phyloP scores from a whole-genome alignment of 108 stramenopile genomes.

The Skeletonema marinoi region DNA sequence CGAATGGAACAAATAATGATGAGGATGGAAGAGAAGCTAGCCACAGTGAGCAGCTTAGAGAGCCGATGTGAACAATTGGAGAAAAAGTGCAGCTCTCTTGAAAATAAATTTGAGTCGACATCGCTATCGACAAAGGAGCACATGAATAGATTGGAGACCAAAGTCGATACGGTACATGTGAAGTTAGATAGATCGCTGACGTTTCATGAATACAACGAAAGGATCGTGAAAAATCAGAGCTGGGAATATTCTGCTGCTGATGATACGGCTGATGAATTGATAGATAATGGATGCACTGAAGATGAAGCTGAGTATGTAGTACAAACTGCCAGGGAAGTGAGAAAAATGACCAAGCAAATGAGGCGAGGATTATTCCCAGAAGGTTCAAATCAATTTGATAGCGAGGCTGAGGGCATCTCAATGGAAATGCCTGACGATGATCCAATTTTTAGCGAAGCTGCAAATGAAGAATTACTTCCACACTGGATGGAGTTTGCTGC shows the following conservation, averaged over 20 bases:
- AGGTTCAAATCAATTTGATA: neutral
- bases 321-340: too few relatives aligned
- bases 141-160: neutral
- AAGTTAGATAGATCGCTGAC: neutral
- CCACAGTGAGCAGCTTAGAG: neutral
- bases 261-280: neutral
- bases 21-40: neutral
- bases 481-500: constrained; percentile 5
- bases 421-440: neutral
- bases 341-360: too few relatives aligned
- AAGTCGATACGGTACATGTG: neutral
- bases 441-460: neutral
- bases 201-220: neutral
- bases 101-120: neutral
- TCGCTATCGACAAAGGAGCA: neutral
- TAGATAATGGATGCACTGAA: neutral
- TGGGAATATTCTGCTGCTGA: neutral
- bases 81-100: neutral
- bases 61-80: neutral
- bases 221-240: neutral
- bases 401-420: neutral
- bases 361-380: neutral
- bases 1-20: neutral
- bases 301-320: too few relatives aligned
- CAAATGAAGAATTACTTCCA: neutral